These are phyloP conservation scores for Salix arbutifolia DNA, from an alignment of 345 rosid species.

Conservation along the genomic window DNA sequence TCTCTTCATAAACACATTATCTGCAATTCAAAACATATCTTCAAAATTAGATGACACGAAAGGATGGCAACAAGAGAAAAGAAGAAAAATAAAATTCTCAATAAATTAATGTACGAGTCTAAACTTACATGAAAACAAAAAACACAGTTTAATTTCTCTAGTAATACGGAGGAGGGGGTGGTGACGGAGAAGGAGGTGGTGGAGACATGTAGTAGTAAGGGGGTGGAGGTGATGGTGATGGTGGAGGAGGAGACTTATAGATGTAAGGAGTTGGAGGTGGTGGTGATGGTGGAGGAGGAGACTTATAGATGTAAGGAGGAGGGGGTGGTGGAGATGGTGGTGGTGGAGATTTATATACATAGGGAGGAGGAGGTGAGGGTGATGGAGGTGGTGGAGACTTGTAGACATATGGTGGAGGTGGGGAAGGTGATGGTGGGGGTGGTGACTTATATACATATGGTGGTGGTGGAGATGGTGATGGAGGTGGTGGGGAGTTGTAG, in stretches of 20 bases:
- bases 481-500: too few relatives aligned
- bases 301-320: neutral
- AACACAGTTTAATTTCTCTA: neutral
- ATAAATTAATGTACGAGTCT: neutral
- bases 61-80: neutral
- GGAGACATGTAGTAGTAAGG: neutral
- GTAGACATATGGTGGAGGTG: rapidly evolving
- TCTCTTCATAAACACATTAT: neutral
- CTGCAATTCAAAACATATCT: neutral
- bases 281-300: constrained; percentile 2
- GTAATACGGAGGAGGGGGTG: neutral
- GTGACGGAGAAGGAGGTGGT: neutral
- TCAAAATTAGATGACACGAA: neutral
- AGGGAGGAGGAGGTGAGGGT: rapidly evolving
- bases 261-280: neutral
- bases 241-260: neutral
- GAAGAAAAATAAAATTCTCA: neutral
- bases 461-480: too few relatives aligned
- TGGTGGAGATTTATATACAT: too few relatives aligned
- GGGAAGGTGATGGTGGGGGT: too few relatives aligned
- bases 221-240: neutral
- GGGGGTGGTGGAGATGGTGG: neutral
- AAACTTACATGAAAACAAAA: neutral
- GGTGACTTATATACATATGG: too few relatives aligned
- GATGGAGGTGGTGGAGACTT: too few relatives aligned